Evolutionary conservation across 106 monocot species (phyloP).

Genomic region (Dendrobium catenatum): DNA sequence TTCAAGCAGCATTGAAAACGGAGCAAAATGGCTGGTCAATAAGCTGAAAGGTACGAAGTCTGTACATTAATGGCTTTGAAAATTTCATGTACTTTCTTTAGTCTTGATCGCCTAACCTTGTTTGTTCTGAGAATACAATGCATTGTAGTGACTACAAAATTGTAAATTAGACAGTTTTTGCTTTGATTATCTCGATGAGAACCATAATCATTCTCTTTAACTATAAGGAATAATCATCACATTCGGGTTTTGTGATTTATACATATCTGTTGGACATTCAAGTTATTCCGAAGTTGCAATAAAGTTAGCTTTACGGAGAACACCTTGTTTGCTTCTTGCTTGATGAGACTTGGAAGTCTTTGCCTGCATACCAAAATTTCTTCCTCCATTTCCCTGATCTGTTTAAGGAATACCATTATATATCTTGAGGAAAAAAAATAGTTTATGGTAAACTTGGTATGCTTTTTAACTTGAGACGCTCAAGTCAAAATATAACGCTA

Average conservation of each 20-base stretch:
- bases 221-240: too few relatives aligned
- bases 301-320: too few relatives aligned
- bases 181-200: not conserved
- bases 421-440: too few relatives aligned
- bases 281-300: not conserved
- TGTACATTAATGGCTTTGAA: not conserved
- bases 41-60: constrained; percentile 65
- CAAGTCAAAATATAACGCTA: not conserved
- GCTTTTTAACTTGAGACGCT: not conserved
- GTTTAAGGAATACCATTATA: too few relatives aligned
- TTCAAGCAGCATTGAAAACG: constrained; percentile 63
- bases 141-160: not conserved
- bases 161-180: not conserved
- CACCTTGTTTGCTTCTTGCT: not conserved
- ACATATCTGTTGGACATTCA: not conserved
- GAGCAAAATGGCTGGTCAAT: constrained; percentile 88
- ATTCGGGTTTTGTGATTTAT: not conserved
- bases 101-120: not conserved
- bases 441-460: not conserved
- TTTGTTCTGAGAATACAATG: not conserved
- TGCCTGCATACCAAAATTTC: not conserved
- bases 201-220: too few relatives aligned
- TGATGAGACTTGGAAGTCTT: not conserved
- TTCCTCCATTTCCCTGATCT: not conserved
- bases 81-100: not conserved